A percentile compares a stretch with the other conserved stretches of the same genome.
Conservation (phyloP, 2,329 filamentous ascomycete genomes). For the Phoma herbarum region DNA sequence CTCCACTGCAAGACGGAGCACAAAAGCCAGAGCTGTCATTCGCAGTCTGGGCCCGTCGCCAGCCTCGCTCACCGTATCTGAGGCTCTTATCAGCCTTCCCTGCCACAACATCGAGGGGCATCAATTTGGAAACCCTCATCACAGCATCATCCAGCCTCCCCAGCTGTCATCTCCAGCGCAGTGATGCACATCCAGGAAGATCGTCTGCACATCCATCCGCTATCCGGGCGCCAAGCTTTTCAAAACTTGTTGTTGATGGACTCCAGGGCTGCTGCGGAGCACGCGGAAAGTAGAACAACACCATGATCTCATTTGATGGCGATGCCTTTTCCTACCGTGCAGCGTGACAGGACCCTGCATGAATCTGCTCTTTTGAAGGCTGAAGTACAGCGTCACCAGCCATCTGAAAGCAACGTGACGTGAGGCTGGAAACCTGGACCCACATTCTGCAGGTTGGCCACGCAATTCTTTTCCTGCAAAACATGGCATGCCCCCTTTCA, state of each 20-base stretch:
- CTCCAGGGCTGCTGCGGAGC: not conserved
- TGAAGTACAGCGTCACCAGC: conserved; percentile 12
- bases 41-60: conserved; percentile 14
- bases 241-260: not conserved
- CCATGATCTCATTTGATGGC: conserved; percentile 20
- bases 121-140: not conserved
- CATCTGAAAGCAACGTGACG: conserved; percentile 9
- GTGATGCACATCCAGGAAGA: conserved; percentile 1
- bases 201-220: conserved; percentile 3
- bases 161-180: conserved; percentile 7
- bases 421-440: conserved; percentile 6
- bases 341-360: conserved; percentile 17
- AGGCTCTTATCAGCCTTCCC: conserved; percentile 13
- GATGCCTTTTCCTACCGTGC: not conserved
- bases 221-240: conserved; percentile 12
- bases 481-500: conserved; percentile 1
- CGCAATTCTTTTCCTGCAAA: conserved; percentile 3
- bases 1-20: conserved; percentile 10
- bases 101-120: conserved; percentile 1
- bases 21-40: conserved; percentile 12
- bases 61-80: conserved; percentile 14
- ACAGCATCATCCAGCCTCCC: conserved; percentile 14
- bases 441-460: conserved; percentile 8
- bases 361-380: not conserved
- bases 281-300: conserved; percentile 8